Conservation (phyloP, 1,284 basidiomycete genomes). For the Inonotus hispidus region DNA sequence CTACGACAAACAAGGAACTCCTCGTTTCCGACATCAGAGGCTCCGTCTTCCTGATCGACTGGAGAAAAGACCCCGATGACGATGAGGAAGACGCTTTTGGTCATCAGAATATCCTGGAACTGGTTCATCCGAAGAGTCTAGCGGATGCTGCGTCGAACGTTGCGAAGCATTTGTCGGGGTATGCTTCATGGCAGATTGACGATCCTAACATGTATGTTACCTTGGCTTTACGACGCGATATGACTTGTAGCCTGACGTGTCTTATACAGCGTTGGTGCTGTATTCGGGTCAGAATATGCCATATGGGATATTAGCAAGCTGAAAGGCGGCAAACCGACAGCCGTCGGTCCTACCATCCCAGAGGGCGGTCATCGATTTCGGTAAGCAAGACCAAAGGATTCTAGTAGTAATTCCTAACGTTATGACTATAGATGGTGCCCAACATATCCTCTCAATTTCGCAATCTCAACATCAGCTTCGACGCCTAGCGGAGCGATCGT, state of each 20-base stretch:
- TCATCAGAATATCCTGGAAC: slow-evolving; percentile 59
- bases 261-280: slow-evolving; percentile 57
- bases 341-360: slow-evolving; percentile 52
- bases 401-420: neutral
- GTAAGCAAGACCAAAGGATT: slow-evolving; percentile 32
- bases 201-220: slow-evolving; percentile 55
- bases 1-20: slow-evolving; percentile 67
- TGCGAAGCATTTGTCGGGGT: slow-evolving; percentile 46
- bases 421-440: slow-evolving; percentile 61
- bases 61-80: slow-evolving; percentile 64
- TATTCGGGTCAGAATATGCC: slow-evolving; percentile 61
- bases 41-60: slow-evolving; percentile 69
- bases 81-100: slow-evolving; percentile 48
- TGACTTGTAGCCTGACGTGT: neutral
- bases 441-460: slow-evolving; percentile 70
- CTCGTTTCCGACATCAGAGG: slow-evolving; percentile 69
- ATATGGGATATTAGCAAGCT: slow-evolving; percentile 71
- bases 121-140: slow-evolving; percentile 62
- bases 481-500: slow-evolving; percentile 53
- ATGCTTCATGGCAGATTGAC: slow-evolving; percentile 63
- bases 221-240: slow-evolving; percentile 24
- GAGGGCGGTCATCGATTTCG: slow-evolving; percentile 65
- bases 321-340: slow-evolving; percentile 63
- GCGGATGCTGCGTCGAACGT: slow-evolving; percentile 45
- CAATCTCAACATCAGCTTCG: slow-evolving; percentile 56